Percentiles rank a stretch among this genome's conserved stretches.
These are phyloP conservation scores for Trametes villosa DNA, from an alignment of 768 basidiomycete genomes.

Conservation along the genomic window DNA sequence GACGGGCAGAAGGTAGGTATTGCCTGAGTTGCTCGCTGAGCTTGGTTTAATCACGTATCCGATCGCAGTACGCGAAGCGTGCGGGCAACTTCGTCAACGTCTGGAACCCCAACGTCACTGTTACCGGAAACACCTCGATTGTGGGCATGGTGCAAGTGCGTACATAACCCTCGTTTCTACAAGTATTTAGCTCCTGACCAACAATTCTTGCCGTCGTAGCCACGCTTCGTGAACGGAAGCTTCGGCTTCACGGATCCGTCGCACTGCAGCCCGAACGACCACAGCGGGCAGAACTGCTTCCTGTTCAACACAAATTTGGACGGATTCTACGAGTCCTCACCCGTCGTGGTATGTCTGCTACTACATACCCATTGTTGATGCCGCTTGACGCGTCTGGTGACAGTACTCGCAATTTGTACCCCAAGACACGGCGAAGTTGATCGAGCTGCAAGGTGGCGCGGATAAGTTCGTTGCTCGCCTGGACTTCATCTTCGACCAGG, in stretches of 20 bases:
- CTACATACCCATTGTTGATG: neutral
- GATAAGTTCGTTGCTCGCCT: slow-evolving; percentile 57
- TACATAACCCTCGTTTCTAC: neutral
- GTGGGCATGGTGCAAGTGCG: slow-evolving; percentile 65
- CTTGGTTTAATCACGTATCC: too few relatives aligned
- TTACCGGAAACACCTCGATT: slow-evolving; percentile 50
- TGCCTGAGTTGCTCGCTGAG: neutral
- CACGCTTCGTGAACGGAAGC: slow-evolving; percentile 57
- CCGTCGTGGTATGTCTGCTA: slow-evolving; percentile 52
- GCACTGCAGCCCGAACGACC: slow-evolving; percentile 68
- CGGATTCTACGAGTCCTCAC: slow-evolving; percentile 70
- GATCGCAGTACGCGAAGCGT: slow-evolving; percentile 52
- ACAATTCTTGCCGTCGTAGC: slow-evolving; percentile 38
- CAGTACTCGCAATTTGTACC: slow-evolving; percentile 69
- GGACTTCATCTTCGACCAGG: slow-evolving; percentile 61
- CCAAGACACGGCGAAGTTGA: slow-evolving; percentile 65
- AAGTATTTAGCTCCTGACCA: neutral
- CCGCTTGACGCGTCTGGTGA: neutral
- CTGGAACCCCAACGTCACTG: slow-evolving; percentile 60
- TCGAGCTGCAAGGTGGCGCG: slow-evolving; percentile 62
- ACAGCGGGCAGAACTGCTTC: slow-evolving; percentile 59
- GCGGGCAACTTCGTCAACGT: slow-evolving; percentile 61
- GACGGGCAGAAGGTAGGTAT: slow-evolving; percentile 54
- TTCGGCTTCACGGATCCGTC: slow-evolving; percentile 69
- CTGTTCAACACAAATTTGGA: slow-evolving; percentile 57